Evolutionary conservation across 805 yeast genomes (phyloP).

Genomic region (Naumovozyma castellii): DNA sequence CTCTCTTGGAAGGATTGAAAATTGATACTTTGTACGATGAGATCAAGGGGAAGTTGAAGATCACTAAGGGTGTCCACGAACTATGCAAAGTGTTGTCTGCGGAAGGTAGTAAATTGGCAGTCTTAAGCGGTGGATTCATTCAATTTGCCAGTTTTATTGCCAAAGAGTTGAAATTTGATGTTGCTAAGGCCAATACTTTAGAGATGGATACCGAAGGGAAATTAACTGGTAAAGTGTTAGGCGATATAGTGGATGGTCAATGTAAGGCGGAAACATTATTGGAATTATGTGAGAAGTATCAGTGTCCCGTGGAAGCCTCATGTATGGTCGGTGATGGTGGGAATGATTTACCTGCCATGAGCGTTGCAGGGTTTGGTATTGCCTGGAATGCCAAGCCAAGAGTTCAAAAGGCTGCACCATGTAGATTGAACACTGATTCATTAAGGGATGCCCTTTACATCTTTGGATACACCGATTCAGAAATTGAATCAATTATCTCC

Average conservation of each 20-base stretch:
- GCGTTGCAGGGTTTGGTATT: slow-evolving; percentile 80
- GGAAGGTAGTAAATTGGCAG: slow-evolving; percentile 65
- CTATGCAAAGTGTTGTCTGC: slow-evolving; percentile 53
- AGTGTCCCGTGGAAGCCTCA: slow-evolving; percentile 41
- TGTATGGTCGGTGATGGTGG: slow-evolving; percentile 97
- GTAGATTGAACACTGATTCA: slow-evolving; percentile 63
- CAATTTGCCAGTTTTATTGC: slow-evolving; percentile 78
- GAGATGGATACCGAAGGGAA: slow-evolving; percentile 36
- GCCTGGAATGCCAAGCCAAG: slow-evolving; percentile 97
- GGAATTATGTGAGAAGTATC: slow-evolving; percentile 48
- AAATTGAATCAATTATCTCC: slow-evolving; percentile 33
- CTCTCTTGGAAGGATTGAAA: slow-evolving; percentile 72
- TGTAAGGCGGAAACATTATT: slow-evolving; percentile 67
- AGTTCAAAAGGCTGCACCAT: slow-evolving; percentile 78
- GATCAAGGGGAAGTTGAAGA: slow-evolving; percentile 52
- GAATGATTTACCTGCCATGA: slow-evolving; percentile 90
- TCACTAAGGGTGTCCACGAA: slow-evolving; percentile 83
- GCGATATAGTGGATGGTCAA: slow-evolving; percentile 78
- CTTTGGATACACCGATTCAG: slow-evolving; percentile 58
- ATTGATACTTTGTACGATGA: slow-evolving; percentile 67
- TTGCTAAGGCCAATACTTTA: slow-evolving; percentile 77
- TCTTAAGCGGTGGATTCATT: slow-evolving; percentile 88
- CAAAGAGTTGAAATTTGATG: slow-evolving; percentile 60
- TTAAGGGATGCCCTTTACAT: slow-evolving; percentile 72
- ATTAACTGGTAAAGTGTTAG: slow-evolving; percentile 69